Evolutionary conservation across 495 filamentous ascomycete genomes (phyloP).

Genomic region (Trichocladium uniseriatum): DNA sequence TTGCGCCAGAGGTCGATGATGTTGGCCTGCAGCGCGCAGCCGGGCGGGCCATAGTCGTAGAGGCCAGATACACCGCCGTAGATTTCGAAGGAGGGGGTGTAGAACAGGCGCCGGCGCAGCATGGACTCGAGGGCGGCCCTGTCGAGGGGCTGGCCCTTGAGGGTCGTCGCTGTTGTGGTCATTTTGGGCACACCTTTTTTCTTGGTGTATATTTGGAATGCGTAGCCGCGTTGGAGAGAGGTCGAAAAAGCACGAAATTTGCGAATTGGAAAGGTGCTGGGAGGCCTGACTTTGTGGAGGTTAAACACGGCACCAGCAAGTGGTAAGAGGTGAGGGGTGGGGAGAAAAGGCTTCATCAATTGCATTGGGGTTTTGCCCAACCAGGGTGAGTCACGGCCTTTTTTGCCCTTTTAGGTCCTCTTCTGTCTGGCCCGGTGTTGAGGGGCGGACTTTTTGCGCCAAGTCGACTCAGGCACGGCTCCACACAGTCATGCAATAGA

Average conservation of each 20-base stretch:
- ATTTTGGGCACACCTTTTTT: slow-evolving; percentile 41
- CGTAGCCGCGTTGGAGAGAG: slow-evolving; percentile 14
- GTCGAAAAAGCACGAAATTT: slow-evolving; percentile 9
- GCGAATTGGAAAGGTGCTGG: slow-evolving; percentile 10
- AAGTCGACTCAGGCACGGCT: not conserved
- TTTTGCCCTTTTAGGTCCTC: slow-evolving; percentile 8
- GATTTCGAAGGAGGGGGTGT: slow-evolving; percentile 89
- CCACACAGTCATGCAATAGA: not conserved
- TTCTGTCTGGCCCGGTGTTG: slow-evolving; percentile 8
- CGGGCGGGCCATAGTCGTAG: slow-evolving; percentile 78
- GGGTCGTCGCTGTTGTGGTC: slow-evolving; percentile 54
- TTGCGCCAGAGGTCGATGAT: slow-evolving; percentile 90
- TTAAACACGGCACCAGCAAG: slow-evolving; percentile 20
- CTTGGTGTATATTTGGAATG: slow-evolving; percentile 3
- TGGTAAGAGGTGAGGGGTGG: slow-evolving; percentile 15
- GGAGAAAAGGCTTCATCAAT: slow-evolving; percentile 21
- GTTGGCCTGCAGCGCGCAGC: slow-evolving; percentile 71
- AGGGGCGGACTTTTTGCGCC: not conserved
- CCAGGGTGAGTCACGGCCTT: slow-evolving; percentile 24
- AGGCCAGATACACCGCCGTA: slow-evolving; percentile 82
- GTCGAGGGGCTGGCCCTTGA: slow-evolving; percentile 83
- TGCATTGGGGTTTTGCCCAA: slow-evolving; percentile 10
- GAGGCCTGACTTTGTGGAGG: slow-evolving; percentile 6
- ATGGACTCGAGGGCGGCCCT: slow-evolving; percentile 69
- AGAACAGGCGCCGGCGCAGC: slow-evolving; percentile 81